Evolutionary conservation across 2,329 filamentous ascomycete genomes (phyloP).

Genomic region (Ascochyta lentis): DNA sequence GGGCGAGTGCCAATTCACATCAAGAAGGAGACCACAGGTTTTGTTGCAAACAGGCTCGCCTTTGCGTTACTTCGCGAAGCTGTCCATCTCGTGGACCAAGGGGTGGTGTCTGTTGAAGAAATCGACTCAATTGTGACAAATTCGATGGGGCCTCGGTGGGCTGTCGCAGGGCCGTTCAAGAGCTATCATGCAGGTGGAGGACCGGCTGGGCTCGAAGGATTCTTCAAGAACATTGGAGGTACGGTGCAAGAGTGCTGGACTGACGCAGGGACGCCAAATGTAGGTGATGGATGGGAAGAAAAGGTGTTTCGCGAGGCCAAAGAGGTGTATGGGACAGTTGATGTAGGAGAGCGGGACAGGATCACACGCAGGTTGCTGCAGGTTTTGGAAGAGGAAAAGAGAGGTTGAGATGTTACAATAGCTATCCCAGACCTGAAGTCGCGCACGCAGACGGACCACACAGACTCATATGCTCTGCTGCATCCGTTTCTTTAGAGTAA

Average conservation of each 20-base stretch:
- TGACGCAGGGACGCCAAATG: conserved; percentile 53
- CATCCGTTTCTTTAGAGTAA: background rate
- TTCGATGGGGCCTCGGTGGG: conserved; percentile 37
- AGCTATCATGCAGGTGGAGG: conserved; percentile 67
- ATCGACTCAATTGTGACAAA: conserved; percentile 57
- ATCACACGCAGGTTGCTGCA: conserved; percentile 53
- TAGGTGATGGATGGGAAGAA: conserved; percentile 56
- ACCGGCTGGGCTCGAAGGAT: conserved; percentile 58
- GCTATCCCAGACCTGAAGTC: background rate
- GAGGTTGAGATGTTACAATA: background rate
- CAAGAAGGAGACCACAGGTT: conserved; percentile 60
- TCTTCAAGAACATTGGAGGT: conserved; percentile 63
- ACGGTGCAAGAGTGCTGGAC: conserved; percentile 64
- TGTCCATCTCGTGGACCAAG: conserved; percentile 59
- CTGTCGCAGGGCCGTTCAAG: conserved; percentile 60
- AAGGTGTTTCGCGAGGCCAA: conserved; percentile 55
- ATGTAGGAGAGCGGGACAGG: conserved; percentile 50
- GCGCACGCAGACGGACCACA: background rate
- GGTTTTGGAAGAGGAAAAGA: conserved; percentile 45
- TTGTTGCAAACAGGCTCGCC: conserved; percentile 64
- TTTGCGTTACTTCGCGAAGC: conserved; percentile 65
- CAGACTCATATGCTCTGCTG: background rate
- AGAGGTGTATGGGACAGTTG: conserved; percentile 55
- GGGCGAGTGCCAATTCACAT: conserved; percentile 58
- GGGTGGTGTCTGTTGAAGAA: conserved; percentile 60